A percentile compares a stretch with the other conserved stretches of the same genome.
phyloP scores from a whole-genome alignment of 2,329 filamentous ascomycete species.

The Stromatinia cepivora region DNA sequence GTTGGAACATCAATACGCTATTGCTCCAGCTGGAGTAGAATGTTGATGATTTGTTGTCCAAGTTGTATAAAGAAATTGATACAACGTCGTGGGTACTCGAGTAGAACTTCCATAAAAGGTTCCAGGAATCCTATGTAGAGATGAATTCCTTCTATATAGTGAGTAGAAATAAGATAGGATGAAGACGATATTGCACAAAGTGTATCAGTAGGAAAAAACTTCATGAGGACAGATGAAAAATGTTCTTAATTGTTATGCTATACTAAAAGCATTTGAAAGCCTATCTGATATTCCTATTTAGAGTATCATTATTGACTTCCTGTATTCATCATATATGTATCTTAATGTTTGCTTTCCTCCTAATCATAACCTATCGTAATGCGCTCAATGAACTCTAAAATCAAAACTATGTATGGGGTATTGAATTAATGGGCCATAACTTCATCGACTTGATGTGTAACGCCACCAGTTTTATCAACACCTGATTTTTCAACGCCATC shows the following conservation, averaged over 20 bases:
- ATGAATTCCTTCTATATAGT: neutral
- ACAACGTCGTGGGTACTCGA: neutral
- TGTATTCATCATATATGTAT: slow-evolving; percentile 17
- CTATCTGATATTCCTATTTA: slow-evolving; percentile 8
- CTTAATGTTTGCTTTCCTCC: slow-evolving; percentile 3
- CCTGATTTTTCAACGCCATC: slow-evolving; percentile 43
- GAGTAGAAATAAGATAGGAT: neutral
- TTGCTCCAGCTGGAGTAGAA: no score
- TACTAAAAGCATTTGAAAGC: slow-evolving; percentile 10
- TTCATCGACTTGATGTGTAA: slow-evolving; percentile 32
- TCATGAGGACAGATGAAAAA: neutral
- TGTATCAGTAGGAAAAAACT: neutral
- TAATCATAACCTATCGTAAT: slow-evolving; percentile 19
- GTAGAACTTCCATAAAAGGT: neutral
- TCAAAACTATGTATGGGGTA: slow-evolving; percentile 19
- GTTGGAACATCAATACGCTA: neutral
- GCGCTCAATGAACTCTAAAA: slow-evolving; percentile 15
- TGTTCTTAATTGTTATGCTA: neutral
- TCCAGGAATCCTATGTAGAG: neutral
- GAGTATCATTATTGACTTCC: neutral
- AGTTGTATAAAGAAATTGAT: neutral
- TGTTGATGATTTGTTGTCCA: no score
- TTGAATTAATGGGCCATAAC: slow-evolving; percentile 23
- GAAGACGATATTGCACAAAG: neutral
- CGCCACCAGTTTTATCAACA: slow-evolving; percentile 24